A percentile compares a stretch with the other conserved stretches of the same genome.
phyloP scores from a whole-genome alignment of 257 asterid genomes.

The Solanum ahanhuiri region DNA sequence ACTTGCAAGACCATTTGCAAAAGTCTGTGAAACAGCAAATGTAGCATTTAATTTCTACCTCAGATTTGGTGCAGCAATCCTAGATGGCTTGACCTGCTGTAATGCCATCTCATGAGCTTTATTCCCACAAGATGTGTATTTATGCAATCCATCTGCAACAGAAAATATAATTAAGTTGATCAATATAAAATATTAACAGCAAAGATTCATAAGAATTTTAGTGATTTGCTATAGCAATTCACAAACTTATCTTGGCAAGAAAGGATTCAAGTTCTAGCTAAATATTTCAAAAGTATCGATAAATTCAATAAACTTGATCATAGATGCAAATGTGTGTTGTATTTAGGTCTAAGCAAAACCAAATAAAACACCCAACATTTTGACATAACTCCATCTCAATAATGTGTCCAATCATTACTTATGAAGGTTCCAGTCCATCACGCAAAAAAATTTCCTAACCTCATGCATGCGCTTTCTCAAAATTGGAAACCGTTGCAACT shows the following conservation, averaged over 20 bases:
- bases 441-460: constrained; percentile 61
- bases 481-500: constrained; percentile 77
- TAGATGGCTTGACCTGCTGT: constrained; percentile 50
- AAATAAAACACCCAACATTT: not conserved
- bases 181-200: not conserved
- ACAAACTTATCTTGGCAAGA: not conserved
- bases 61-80: constrained; percentile 28
- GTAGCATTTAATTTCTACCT: constrained; percentile 45
- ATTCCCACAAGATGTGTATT: constrained; percentile 82
- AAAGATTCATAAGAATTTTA: not conserved
- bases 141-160: constrained; percentile 70
- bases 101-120: constrained; percentile 70
- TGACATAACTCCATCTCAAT: constrained; percentile 74
- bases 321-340: not conserved
- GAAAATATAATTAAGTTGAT: not conserved
- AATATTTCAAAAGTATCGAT: not conserved
- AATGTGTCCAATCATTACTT: constrained; percentile 72
- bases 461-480: constrained; percentile 66
- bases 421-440: constrained; percentile 78
- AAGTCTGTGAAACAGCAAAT: not conserved
- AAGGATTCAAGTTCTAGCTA: not conserved
- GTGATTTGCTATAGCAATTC: not conserved
- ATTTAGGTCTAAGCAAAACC: not conserved
- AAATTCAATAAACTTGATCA: not conserved
- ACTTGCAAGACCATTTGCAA: not conserved